Evolutionary conservation across 2,329 filamentous ascomycete genomes (phyloP).

Genomic region (Cladophialophora bantiana): DNA sequence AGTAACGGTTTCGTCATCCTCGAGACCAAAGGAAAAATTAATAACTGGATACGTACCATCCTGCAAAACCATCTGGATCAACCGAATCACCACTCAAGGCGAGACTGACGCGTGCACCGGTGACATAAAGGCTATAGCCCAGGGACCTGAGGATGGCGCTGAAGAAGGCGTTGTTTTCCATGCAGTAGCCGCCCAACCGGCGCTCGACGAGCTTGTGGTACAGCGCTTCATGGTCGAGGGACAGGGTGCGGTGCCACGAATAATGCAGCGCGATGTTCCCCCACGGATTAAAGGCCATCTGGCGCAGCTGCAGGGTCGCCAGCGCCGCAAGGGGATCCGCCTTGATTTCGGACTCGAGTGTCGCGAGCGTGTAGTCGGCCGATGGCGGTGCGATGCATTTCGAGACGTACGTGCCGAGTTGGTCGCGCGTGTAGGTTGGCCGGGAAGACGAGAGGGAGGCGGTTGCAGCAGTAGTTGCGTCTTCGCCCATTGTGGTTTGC

Average conservation of each 20-base stretch:
- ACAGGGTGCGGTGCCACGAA: slow-evolving; percentile 56
- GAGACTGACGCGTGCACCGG: slow-evolving; percentile 59
- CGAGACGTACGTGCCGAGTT: slow-evolving; percentile 48
- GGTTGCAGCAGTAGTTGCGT: neutral
- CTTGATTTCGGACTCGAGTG: slow-evolving; percentile 43
- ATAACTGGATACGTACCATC: slow-evolving; percentile 52
- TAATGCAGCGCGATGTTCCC: slow-evolving; percentile 66
- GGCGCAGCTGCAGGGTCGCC: slow-evolving; percentile 49
- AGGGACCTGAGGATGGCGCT: slow-evolving; percentile 59
- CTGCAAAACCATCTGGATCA: slow-evolving; percentile 49
- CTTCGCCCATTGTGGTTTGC: slow-evolving; percentile 18
- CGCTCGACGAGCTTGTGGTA: slow-evolving; percentile 62
- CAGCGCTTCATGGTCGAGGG: slow-evolving; percentile 57
- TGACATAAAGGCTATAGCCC: slow-evolving; percentile 62
- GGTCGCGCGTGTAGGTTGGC: slow-evolving; percentile 46
- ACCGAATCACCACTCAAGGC: slow-evolving; percentile 48
- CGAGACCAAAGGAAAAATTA: neutral
- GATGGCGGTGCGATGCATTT: slow-evolving; percentile 41
- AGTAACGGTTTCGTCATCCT: neutral
- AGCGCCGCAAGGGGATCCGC: slow-evolving; percentile 46
- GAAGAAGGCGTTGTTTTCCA: slow-evolving; percentile 66
- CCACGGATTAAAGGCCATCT: slow-evolving; percentile 61
- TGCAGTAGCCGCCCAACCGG: slow-evolving; percentile 65
- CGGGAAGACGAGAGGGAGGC: slow-evolving; percentile 24
- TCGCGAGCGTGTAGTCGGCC: slow-evolving; percentile 38